Base-by-base conservation (phyloP, 352 stramenopile species). In the Globisporangium mamillatum region DNA sequence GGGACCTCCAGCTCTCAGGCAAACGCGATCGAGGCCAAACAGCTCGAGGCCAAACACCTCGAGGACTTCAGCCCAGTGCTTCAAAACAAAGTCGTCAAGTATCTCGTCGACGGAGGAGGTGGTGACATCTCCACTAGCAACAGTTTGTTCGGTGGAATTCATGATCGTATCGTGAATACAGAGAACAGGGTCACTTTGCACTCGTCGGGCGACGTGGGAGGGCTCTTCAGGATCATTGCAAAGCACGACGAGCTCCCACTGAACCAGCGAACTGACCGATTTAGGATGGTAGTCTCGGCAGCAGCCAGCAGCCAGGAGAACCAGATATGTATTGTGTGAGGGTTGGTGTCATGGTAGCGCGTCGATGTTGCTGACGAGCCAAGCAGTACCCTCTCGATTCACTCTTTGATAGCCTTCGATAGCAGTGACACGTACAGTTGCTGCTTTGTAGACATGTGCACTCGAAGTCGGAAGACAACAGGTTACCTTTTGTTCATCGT, bases 201-300 rank as follows among this genome's bases (percentile, higher is more conserved):
- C 55, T 46, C 55, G 3, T 27, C 29, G 24, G 29, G 55, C 2
- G 20, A 34, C 55, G 8, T 60, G 55, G 29, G 9, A 1, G 16
- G 5, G 54, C 27, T 60, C 18, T 27, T 60, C 2, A 4, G 54
- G 8, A 27, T 44, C 22, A 60, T 60, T 20, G 29, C 25, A 16
- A 16, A 41, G 16, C 27, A 60, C 54, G 18, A 60, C 8, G 55
- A 20, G 20, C 55, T 60, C 38, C 55, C 55, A 12, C 55, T 46
- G 27, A 60, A 60, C 12, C 55, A 60, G 55, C 29, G 55, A n/a
- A 9, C 29, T 10, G 29, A 60, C 18, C 55, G 55, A 1, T 60
- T 46, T 22, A 29, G 12, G 16, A 60, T 29, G 27, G 55, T 20
- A 22, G 50, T 24, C 16, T 18, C 18, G n/a, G 7, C 25, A 38